These are phyloP conservation scores for Pharnaceum exiguum DNA, from an alignment of 148 eudicot genomes.

Conservation along the genomic window DNA sequence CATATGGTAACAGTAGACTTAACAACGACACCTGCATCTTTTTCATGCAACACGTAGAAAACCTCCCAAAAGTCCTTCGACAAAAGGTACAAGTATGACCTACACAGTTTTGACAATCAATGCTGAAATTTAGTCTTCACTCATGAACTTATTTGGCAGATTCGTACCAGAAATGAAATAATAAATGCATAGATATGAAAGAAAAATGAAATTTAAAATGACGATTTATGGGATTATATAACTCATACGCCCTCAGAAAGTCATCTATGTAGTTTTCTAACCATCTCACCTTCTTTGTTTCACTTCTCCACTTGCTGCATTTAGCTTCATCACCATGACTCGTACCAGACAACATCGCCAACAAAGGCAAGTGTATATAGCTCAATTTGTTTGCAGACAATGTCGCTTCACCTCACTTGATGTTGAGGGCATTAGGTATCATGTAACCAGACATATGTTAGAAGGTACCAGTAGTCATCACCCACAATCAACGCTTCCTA, in stretches of 20 bases:
- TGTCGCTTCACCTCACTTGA: constrained; percentile 20
- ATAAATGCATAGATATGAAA: constrained; percentile 9
- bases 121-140: constrained; percentile 9
- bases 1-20: constrained; percentile 13
- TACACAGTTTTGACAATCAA: constrained; percentile 11
- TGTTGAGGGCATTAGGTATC: constrained; percentile 14
- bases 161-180: background rate
- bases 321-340: constrained; percentile 6
- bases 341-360: background rate
- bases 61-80: constrained; percentile 11
- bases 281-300: constrained; percentile 10
- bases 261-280: background rate
- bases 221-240: constrained; percentile 5
- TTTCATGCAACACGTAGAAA: constrained; percentile 18
- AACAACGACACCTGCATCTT: constrained; percentile 1
- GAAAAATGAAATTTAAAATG: background rate
- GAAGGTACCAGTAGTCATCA: constrained; percentile 7
- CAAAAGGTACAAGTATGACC: constrained; percentile 4
- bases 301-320: background rate
- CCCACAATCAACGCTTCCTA: constrained; percentile 2
- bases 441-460: constrained; percentile 20
- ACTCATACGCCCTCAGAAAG: constrained; percentile 1
- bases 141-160: constrained; percentile 2
- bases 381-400: constrained; percentile 17
- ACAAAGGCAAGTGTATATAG: constrained; percentile 15